Percentiles rank a stretch among this genome's conserved stretches.
Conservation (phyloP, 495 filamentous ascomycete genomes). For the Neurospora cerealis region DNA sequence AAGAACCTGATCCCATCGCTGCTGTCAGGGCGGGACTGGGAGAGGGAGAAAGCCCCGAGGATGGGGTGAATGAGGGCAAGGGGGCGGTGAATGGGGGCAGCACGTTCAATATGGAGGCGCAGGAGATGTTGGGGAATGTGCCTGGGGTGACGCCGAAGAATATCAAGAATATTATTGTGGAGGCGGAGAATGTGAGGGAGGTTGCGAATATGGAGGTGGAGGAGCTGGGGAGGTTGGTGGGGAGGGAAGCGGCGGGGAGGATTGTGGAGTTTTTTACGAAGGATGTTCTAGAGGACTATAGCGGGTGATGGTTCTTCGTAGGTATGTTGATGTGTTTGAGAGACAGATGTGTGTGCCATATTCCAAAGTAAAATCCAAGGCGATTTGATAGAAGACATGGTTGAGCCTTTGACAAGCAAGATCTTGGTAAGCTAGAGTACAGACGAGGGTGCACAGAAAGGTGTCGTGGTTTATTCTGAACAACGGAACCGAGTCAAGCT, state of each 20-base stretch:
- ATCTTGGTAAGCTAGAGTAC: not conserved
- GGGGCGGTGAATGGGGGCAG: conserved; percentile 3
- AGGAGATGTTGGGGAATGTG: conserved; percentile 81
- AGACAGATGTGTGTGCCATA: not conserved
- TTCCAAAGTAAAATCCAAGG: not conserved
- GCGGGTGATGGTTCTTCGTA: not conserved
- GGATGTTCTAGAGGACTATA: conserved; percentile 49
- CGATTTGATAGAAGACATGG: too few relatives aligned
- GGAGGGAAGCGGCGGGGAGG: conserved; percentile 68
- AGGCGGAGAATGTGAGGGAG: conserved; percentile 68
- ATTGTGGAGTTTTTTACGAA: conserved; percentile 77
- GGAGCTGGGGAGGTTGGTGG: conserved; percentile 63
- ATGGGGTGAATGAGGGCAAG: conserved; percentile 10
- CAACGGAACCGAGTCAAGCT: not conserved
- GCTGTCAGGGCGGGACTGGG: conserved; percentile 79
- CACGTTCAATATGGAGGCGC: conserved; percentile 50
- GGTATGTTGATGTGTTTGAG: not conserved
- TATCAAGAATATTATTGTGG: conserved; percentile 55
- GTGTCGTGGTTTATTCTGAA: not conserved
- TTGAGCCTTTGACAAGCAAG: too few relatives aligned
- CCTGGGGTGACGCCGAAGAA: conserved; percentile 81
- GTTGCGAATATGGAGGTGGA: conserved; percentile 77
- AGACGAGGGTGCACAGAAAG: not conserved
- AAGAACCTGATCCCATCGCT: conserved; percentile 82
- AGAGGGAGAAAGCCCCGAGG: conserved; percentile 39